Percentiles rank a stretch among this genome's conserved stretches.
Conservation (phyloP, 352 stramenopile genomes). For the Pythium sp. region DNA sequence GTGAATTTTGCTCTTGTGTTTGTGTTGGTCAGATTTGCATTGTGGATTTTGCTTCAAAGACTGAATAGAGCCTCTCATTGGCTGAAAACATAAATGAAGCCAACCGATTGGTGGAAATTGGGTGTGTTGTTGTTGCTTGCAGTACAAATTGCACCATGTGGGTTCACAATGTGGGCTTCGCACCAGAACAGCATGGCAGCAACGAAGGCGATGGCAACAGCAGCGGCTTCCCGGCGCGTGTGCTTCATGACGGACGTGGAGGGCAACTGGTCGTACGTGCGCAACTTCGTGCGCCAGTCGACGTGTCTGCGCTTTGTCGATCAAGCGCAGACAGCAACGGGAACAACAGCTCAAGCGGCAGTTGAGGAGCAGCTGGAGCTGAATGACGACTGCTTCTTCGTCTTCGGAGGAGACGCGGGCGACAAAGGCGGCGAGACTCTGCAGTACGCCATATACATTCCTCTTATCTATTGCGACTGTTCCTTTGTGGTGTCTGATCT, state of each 20-base stretch:
- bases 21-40: not conserved
- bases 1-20: not conserved
- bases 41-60: not conserved
- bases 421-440: slow-evolving; percentile 91
- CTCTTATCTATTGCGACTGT: not conserved
- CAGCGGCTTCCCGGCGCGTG: slow-evolving; percentile 32
- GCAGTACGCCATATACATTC: slow-evolving; percentile 30
- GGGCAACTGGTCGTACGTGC: slow-evolving; percentile 79
- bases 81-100: not conserved
- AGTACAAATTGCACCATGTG: not conserved
- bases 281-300: slow-evolving; percentile 58
- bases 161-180: not conserved
- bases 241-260: slow-evolving; percentile 80
- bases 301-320: slow-evolving; percentile 47
- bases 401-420: slow-evolving; percentile 90
- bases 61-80: not conserved
- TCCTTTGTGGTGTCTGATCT: not conserved
- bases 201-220: not conserved
- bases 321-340: not conserved
- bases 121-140: not conserved
- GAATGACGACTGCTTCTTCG: slow-evolving; percentile 69
- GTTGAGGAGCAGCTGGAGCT: slow-evolving; percentile 50
- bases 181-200: not conserved
- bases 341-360: slow-evolving; percentile 9
- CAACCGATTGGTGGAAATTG: slow-evolving; percentile 1